Evolutionary conservation across 805 yeast genomes (phyloP), one percentile per base, ranked within the genome.

Genomic region (Candida golubevii): DNA sequence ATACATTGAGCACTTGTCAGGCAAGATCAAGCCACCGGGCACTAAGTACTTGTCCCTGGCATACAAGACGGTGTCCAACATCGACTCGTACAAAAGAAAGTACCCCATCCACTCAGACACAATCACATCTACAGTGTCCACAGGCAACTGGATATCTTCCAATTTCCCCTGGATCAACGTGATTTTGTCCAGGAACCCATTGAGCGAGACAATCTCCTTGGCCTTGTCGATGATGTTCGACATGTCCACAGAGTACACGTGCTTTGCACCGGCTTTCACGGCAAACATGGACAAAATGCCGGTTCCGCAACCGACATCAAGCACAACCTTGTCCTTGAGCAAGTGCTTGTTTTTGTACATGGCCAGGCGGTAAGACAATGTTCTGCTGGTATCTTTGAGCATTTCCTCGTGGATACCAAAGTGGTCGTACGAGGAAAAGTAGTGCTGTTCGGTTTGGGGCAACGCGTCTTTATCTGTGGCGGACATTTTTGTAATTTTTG

Each of bases 31-130:
- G 11, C 99, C 99, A 40, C 87, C 96, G 58, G 77, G 74, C 35
- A 72, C 81, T 49, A 87, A 72, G 66, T 89, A 95, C 63, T 77
- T 81, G 69, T 93, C 99, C 69, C 99, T 80, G 31, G 99, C 99
- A 56, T 79, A 80, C 54, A 93, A 72, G 26, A 93, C 99, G 26
- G 98, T 88, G 67, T 93, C 98, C 64, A 93, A 77, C 99, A 93
- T 93, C 49, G 96, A 87, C 75, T 93, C 99, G 63, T 91, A 93
- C 45, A 95, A 75, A 55, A 95, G 68, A 60, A 93, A 93, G 67
- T 93, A 93, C 13, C 99, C 99, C 99, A 93, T 93, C 99, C 99
- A 93, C 67, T 93, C 99, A 51, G 93, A 83, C 48, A 93, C 83
- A 54, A 93, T 93, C 56, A 93, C 91, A 63, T 93, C 99, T 44